Evolutionary conservation across 2,329 filamentous ascomycete species (phyloP).

Genomic region (Akanthomyces dipterigenus): DNA sequence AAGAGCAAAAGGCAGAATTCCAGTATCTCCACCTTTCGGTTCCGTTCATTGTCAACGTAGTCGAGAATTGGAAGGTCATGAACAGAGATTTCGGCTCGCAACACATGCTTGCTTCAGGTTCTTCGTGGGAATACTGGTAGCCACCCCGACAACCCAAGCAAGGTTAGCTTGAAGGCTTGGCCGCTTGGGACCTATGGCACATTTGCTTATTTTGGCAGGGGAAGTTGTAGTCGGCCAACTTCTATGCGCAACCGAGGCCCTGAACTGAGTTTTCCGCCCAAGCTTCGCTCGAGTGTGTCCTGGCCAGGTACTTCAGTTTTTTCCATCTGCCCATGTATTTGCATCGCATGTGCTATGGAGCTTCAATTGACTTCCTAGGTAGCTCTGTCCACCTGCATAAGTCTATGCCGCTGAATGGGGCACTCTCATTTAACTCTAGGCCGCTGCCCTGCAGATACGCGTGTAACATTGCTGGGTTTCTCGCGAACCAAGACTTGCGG

Average conservation of each 20-base stretch:
- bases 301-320: neutral
- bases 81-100: too few species aligned
- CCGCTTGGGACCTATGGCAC: too few species aligned
- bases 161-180: too few species aligned
- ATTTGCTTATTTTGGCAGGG: neutral
- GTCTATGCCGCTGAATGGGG: neutral
- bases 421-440: slow-evolving; percentile 1
- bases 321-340: neutral
- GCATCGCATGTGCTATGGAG: slow-evolving; percentile 6
- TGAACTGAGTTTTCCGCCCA: neutral
- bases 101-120: too few species aligned
- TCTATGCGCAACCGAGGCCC: neutral
- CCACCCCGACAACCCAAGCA: too few species aligned
- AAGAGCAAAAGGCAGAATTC: neutral
- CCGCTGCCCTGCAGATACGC: neutral
- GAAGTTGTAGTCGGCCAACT: neutral
- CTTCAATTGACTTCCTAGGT: neutral
- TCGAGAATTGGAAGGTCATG: too few species aligned
- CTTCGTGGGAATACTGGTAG: too few species aligned
- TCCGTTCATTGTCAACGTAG: neutral
- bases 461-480: neutral
- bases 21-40: neutral
- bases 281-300: neutral
- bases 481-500: neutral
- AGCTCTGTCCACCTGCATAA: neutral